A percentile compares a stretch with the other conserved stretches of the same genome.
These are phyloP conservation scores for Hyphodiscus sp. DNA, from an alignment of 2,329 filamentous ascomycete species.

Conservation along the genomic window DNA sequence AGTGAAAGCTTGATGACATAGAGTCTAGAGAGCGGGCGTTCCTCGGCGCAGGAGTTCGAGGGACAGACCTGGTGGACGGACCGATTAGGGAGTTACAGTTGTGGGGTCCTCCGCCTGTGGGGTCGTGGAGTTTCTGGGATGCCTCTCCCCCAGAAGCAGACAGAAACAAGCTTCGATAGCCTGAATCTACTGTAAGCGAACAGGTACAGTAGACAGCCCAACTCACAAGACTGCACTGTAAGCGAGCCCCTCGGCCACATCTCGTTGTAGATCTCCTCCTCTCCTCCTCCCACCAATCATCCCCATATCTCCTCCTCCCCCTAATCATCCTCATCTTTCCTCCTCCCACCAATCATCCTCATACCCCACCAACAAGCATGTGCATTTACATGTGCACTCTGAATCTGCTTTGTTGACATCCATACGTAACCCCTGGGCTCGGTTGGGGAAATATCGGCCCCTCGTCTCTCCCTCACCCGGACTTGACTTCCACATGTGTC, in stretches of 20 bases:
- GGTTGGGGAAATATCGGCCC: too few relatives aligned
- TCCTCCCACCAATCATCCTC: background rate
- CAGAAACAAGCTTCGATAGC: too few relatives aligned
- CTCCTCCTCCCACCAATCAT: conserved; percentile 1
- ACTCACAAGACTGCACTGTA: background rate
- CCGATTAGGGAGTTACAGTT: conserved; percentile 10
- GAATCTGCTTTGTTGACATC: too few relatives aligned
- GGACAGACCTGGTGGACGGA: too few relatives aligned
- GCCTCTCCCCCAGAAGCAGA: too few relatives aligned
- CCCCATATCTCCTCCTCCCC: background rate
- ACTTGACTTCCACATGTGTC: conserved; percentile 10
- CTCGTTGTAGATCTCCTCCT: too few relatives aligned
- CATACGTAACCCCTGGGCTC: too few relatives aligned
- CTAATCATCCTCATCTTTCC: background rate
- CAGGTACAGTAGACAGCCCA: too few relatives aligned
- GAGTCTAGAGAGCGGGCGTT: conserved; percentile 1
- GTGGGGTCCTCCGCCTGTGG: conserved; percentile 4
- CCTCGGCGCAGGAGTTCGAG: conserved; percentile 1
- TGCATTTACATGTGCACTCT: too few relatives aligned
- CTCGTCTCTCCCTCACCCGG: too few relatives aligned
- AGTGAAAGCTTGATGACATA: background rate
- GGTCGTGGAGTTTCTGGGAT: background rate
- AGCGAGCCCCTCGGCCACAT: too few relatives aligned
- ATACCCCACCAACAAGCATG: background rate
- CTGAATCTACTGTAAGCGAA: too few relatives aligned